Conservation (phyloP, 1,284 basidiomycete genomes). For the Rhodotorula sp. region DNA sequence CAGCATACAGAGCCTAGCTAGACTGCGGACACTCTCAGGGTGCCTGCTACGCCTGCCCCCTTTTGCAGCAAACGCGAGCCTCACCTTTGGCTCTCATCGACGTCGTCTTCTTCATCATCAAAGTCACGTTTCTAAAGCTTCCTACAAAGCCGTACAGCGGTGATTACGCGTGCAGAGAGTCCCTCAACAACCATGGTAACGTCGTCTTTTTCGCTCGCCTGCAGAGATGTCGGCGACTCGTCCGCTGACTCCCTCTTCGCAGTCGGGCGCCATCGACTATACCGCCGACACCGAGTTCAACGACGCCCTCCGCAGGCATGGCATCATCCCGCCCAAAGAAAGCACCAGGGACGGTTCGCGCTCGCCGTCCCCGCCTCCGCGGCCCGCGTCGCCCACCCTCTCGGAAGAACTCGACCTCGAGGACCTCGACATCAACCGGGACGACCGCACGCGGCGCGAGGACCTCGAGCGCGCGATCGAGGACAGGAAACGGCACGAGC, state of each 20-base stretch:
- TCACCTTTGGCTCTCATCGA: no score
- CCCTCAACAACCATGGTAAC: no score
- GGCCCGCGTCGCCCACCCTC: constrained; percentile 31
- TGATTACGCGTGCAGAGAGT: no score
- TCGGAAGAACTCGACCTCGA: constrained; percentile 57
- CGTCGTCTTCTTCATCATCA: no score
- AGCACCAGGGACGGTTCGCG: constrained; percentile 53
- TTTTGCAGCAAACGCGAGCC: no score
- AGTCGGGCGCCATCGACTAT: constrained; percentile 29
- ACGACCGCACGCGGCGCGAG: constrained; percentile 61
- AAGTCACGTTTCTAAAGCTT: no score
- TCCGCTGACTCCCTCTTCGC: not conserved
- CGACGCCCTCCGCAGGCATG: constrained; percentile 84
- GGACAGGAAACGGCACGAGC: constrained; percentile 67
- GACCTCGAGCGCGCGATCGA: constrained; percentile 68
- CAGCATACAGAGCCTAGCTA: no score
- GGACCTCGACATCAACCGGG: constrained; percentile 64
- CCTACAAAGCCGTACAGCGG: no score
- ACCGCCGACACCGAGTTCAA: constrained; percentile 54
- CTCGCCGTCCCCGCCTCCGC: constrained; percentile 35
- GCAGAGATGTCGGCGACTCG: no score
- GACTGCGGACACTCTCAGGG: no score
- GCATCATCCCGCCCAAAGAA: constrained; percentile 65
- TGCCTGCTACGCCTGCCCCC: no score
- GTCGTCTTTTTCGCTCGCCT: no score